Percentiles rank a stretch among this genome's conserved stretches.
These are phyloP conservation scores for Polyplosphaeria fusca DNA, from an alignment of 495 filamentous ascomycete genomes.

Conservation along the genomic window DNA sequence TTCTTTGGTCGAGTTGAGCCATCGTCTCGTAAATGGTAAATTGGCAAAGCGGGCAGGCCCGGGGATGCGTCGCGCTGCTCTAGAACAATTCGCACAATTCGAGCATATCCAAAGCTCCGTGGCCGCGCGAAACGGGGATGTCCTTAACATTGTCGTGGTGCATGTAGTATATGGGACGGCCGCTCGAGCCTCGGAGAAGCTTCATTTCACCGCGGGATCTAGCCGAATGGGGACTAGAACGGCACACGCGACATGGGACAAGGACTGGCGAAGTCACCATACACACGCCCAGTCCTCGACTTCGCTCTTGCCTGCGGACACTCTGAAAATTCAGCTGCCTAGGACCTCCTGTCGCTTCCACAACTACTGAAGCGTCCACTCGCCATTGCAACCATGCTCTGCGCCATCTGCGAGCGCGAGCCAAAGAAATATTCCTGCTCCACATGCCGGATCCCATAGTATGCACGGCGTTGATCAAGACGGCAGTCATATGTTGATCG, in stretches of 20 bases:
- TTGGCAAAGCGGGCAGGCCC: not conserved
- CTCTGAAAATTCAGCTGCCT: not conserved
- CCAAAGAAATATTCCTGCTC: conserved; percentile 45
- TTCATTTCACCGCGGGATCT: no score
- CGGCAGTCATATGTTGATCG: not conserved
- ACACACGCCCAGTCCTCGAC: not conserved
- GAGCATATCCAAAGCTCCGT: conserved; percentile 30
- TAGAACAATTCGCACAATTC: conserved; percentile 20
- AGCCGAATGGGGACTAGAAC: no score
- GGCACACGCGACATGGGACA: no score
- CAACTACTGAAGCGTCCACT: not conserved
- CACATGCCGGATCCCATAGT: conserved; percentile 42
- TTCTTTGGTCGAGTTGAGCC: conserved; percentile 33
- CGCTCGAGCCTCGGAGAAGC: no score
- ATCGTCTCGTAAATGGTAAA: conserved; percentile 30
- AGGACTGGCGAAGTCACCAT: no score
- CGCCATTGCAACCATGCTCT: conserved; percentile 24
- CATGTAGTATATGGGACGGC: no score
- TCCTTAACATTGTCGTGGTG: conserved; percentile 18
- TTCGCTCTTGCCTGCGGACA: not conserved
- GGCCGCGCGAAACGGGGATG: conserved; percentile 7
- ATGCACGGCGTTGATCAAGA: conserved; percentile 1
- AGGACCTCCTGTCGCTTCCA: not conserved
- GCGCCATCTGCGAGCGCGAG: conserved; percentile 35
- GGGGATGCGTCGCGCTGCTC: not conserved